Conservation (phyloP, 1,284 basidiomycete species). For the Lentinula novae-zelandiae region DNA sequence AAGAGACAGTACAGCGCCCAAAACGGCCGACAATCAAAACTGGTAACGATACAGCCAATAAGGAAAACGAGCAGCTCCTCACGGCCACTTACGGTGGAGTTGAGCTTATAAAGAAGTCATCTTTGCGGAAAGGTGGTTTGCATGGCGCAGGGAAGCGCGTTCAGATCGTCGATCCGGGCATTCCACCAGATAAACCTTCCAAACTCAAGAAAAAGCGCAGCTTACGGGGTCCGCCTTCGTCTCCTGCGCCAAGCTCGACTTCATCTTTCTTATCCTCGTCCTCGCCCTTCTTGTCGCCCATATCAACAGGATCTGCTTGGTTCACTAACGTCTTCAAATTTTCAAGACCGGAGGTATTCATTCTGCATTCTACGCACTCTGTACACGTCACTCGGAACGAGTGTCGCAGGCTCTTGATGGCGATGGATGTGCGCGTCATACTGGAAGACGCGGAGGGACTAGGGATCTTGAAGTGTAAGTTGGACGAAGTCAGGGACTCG, state of each 20-base stretch:
- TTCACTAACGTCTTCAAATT: constrained; percentile 87
- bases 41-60: constrained; percentile 19
- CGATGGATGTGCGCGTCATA: constrained; percentile 67
- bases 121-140: constrained; percentile 31
- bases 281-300: constrained; percentile 31
- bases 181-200: constrained; percentile 27
- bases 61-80: constrained; percentile 30
- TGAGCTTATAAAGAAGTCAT: constrained; percentile 37
- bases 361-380: constrained; percentile 64
- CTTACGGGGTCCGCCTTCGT: constrained; percentile 6
- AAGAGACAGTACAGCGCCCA: constrained; percentile 12
- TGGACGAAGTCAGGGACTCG: constrained; percentile 55
- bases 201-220: constrained; percentile 44
- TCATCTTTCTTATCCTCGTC: constrained; percentile 33
- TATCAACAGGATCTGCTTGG: constrained; percentile 71
- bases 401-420: constrained; percentile 70
- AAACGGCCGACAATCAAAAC: constrained; percentile 21
- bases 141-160: constrained; percentile 31
- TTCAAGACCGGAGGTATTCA: constrained; percentile 61
- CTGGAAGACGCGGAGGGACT: constrained; percentile 59
- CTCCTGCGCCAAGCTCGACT: constrained; percentile 28
- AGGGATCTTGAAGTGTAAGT: constrained; percentile 66
- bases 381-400: constrained; percentile 68
- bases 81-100: constrained; percentile 9
- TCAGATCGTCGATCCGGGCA: constrained; percentile 51